phyloP scores from a whole-genome alignment of 768 basidiomycete genomes.

The Pleurotus ostreatus region DNA sequence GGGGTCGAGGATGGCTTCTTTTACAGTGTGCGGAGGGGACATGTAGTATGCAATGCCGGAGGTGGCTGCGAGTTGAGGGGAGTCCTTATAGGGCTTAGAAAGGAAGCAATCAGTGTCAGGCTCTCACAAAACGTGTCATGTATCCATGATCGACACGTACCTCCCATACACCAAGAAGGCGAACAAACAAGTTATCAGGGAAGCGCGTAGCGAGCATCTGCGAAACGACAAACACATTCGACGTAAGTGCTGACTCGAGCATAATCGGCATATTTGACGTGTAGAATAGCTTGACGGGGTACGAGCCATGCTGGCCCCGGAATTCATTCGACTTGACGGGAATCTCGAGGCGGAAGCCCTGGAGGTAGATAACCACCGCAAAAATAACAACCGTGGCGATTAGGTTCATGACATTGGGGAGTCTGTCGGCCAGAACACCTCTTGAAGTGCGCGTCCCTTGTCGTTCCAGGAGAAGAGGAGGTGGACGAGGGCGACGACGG shows the following conservation, averaged over 20 bases:
- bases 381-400: slow-evolving; percentile 90
- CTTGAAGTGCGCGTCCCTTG: slow-evolving; percentile 92
- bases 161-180: slow-evolving; percentile 97
- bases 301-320: slow-evolving; percentile 92
- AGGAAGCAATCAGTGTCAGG: too few relatives aligned
- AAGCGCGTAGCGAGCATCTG: slow-evolving; percentile 94
- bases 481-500: slow-evolving; percentile 94
- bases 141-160: slow-evolving; percentile 30
- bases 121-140: too few relatives aligned
- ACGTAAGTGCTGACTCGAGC: slow-evolving; percentile 90
- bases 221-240: slow-evolving; percentile 92
- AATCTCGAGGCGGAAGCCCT: slow-evolving; percentile 98
- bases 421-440: slow-evolving; percentile 95
- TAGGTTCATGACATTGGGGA: slow-evolving; percentile 98
- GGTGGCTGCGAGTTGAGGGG: slow-evolving; percentile 83
- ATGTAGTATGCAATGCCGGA: slow-evolving; percentile 98
- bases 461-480: slow-evolving; percentile 98
- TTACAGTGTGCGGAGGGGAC: slow-evolving; percentile 93
- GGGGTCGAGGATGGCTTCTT: slow-evolving; percentile 84
- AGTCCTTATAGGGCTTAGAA: slow-evolving; percentile 74
- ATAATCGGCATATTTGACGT: slow-evolving; percentile 99
- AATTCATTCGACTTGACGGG: slow-evolving; percentile 96
- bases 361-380: slow-evolving; percentile 94
- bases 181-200: slow-evolving; percentile 87
- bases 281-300: slow-evolving; percentile 98